Evolutionary conservation across 169 alveolate genomes (phyloP).

Genomic region (Cryptosporidium andersoni): DNA sequence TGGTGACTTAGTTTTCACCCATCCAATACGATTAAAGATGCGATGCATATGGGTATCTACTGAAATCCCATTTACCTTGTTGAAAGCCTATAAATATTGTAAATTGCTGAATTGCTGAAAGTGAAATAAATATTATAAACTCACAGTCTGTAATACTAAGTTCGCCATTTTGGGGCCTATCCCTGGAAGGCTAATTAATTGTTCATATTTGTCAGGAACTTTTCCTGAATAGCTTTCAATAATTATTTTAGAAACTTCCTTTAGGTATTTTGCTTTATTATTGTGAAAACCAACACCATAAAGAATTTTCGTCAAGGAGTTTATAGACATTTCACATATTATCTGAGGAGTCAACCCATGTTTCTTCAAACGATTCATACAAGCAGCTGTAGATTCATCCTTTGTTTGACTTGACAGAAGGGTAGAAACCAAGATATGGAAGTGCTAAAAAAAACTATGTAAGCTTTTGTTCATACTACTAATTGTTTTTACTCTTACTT

Average conservation of each 20-base stretch:
- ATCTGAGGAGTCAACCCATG: slow-evolving; percentile 81
- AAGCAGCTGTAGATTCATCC: slow-evolving; percentile 83
- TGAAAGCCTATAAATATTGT: slow-evolving; percentile 75
- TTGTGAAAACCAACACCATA: slow-evolving; percentile 92
- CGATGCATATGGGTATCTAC: slow-evolving; percentile 93
- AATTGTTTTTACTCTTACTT: neutral
- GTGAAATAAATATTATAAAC: slow-evolving; percentile 18
- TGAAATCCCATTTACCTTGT: slow-evolving; percentile 87
- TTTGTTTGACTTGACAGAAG: slow-evolving; percentile 87
- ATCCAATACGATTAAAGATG: slow-evolving; percentile 89
- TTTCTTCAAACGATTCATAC: slow-evolving; percentile 79
- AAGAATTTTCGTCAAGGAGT: slow-evolving; percentile 83
- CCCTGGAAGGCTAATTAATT: slow-evolving; percentile 89
- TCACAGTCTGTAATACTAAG: slow-evolving; percentile 87
- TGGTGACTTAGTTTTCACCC: slow-evolving; percentile 92
- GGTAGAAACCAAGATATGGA: slow-evolving; percentile 83
- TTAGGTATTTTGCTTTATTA: slow-evolving; percentile 89
- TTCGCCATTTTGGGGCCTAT: slow-evolving; percentile 95
- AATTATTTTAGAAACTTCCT: slow-evolving; percentile 84
- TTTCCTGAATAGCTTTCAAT: slow-evolving; percentile 85
- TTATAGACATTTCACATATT: slow-evolving; percentile 77
- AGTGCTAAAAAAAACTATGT: slow-evolving; percentile 72
- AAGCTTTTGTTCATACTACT: neutral
- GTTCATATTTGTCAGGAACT: slow-evolving; percentile 89
- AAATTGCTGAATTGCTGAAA: neutral